Percentiles rank a stretch among this genome's conserved stretches.
phyloP scores from a whole-genome alignment of 1,139 yeast species.

The Geotrichum reessii region DNA sequence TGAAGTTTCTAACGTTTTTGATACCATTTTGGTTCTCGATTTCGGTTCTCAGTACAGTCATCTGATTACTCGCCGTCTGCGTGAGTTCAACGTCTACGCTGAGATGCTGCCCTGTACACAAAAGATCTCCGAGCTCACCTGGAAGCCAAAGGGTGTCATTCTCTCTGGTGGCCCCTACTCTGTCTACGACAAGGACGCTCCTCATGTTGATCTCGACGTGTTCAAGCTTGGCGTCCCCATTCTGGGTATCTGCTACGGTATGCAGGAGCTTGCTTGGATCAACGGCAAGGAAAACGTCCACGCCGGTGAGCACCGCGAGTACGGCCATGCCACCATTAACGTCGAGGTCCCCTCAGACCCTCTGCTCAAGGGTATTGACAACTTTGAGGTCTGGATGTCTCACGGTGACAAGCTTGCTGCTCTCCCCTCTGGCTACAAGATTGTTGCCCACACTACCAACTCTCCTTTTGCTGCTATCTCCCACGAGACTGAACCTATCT shows the following conservation, averaged over 20 bases:
- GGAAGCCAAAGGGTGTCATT: slow-evolving; percentile 96
- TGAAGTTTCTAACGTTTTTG: slow-evolving; percentile 73
- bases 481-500: slow-evolving; percentile 65
- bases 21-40: slow-evolving; percentile 94
- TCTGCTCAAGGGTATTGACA: slow-evolving; percentile 80
- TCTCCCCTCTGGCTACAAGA: slow-evolving; percentile 81
- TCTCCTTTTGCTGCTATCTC: slow-evolving; percentile 95
- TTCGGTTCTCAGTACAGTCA: slow-evolving; percentile 98
- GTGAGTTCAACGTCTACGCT: slow-evolving; percentile 97
- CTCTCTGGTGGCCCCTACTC: slow-evolving; percentile 98
- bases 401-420: slow-evolving; percentile 95
- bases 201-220: slow-evolving; percentile 93
- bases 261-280: slow-evolving; percentile 99
- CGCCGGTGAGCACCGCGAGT: slow-evolving; percentile 96
- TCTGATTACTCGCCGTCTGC: slow-evolving; percentile 90
- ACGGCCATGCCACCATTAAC: slow-evolving; percentile 89
- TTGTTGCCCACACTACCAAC: slow-evolving; percentile 87
- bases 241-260: slow-evolving; percentile 97
- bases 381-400: slow-evolving; percentile 98
- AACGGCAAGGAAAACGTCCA: slow-evolving; percentile 85
- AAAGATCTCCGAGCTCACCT: slow-evolving; percentile 80
- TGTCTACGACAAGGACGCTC: slow-evolving; percentile 90
- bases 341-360: slow-evolving; percentile 65
- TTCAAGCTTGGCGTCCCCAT: slow-evolving; percentile 90
- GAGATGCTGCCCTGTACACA: slow-evolving; percentile 99